phyloP scores from a whole-genome alignment of 106 monocot species.

The Xerophyta viscosa region DNA sequence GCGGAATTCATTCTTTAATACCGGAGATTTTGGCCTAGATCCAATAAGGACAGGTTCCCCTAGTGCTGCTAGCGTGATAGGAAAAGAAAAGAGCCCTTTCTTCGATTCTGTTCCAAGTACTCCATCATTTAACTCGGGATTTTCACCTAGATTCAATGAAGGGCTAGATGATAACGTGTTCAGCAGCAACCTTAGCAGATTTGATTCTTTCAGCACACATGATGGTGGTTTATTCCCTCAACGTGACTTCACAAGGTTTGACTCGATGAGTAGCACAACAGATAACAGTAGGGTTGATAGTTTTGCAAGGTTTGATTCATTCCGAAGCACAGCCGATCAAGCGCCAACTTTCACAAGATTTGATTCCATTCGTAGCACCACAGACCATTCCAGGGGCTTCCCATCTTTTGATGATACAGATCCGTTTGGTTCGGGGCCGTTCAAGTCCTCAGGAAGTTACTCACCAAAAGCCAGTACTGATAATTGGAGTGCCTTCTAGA shows the following conservation, averaged over 20 bases:
- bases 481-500: slow-evolving; percentile 65
- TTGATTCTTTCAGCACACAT: slow-evolving; percentile 54
- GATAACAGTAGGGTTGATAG: slow-evolving; percentile 10
- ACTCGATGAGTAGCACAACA: slow-evolving; percentile 34
- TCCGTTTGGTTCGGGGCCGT: slow-evolving; percentile 68
- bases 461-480: slow-evolving; percentile 42
- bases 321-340: slow-evolving; percentile 19
- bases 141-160: slow-evolving; percentile 57
- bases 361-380: too few species aligned
- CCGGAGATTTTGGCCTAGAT: neutral
- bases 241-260: slow-evolving; percentile 32
- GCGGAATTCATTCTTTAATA: slow-evolving; percentile 3
- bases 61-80: neutral
- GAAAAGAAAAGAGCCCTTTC: neutral
- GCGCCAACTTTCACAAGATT: slow-evolving; percentile 37
- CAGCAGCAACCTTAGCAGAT: slow-evolving; percentile 41
- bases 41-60: neutral
- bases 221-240: slow-evolving; percentile 30
- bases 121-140: slow-evolving; percentile 1
- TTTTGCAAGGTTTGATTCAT: slow-evolving; percentile 27
- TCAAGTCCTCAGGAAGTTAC: slow-evolving; percentile 44
- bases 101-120: neutral
- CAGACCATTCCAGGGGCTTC: slow-evolving; percentile 37
- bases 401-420: slow-evolving; percentile 66
- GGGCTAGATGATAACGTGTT: slow-evolving; percentile 51